Evolutionary conservation across 2,329 filamentous ascomycete genomes (phyloP).

Genomic region (Didymella sp.): DNA sequence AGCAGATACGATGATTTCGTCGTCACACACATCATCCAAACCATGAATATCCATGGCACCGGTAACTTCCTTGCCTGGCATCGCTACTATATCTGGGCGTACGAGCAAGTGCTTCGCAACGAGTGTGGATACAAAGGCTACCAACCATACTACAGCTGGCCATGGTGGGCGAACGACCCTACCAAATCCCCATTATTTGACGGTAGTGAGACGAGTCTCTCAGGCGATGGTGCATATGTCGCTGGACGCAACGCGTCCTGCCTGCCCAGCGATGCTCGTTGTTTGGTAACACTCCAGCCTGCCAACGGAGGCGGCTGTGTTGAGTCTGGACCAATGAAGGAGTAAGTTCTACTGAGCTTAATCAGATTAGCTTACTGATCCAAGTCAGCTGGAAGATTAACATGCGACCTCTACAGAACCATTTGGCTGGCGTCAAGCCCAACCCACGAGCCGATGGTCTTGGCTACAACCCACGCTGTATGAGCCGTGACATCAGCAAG

Average conservation of each 20-base stretch:
- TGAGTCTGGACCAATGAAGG: conserved; percentile 4
- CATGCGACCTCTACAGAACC: conserved; percentile 54
- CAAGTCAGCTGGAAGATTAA: conserved; percentile 48
- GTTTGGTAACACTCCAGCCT: conserved; percentile 13
- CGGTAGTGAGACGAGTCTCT: conserved; percentile 44
- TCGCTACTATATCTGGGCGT: conserved; percentile 24
- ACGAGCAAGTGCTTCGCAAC: conserved; percentile 26
- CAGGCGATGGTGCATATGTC: conserved; percentile 25
- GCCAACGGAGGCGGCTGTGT: conserved; percentile 25
- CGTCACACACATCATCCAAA: conserved; percentile 42
- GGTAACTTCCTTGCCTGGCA: conserved; percentile 32
- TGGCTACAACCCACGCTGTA: conserved; percentile 39
- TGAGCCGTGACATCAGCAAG: conserved; percentile 45
- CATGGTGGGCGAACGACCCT: conserved; percentile 34
- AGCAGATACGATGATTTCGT: conserved; percentile 46
- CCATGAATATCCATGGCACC: conserved; percentile 39
- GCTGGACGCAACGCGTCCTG: conserved; percentile 36
- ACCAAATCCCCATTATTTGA: conserved; percentile 31
- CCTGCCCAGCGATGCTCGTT: conserved; percentile 15
- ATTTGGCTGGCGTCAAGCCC: conserved; percentile 34
- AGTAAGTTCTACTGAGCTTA: neutral
- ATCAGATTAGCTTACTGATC: neutral
- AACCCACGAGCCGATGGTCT: conserved; percentile 36
- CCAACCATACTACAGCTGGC: conserved; percentile 32
- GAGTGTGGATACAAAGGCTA: conserved; percentile 30